phyloP scores from a whole-genome alignment of 306 rosid genomes.

The Corylus avellana region DNA sequence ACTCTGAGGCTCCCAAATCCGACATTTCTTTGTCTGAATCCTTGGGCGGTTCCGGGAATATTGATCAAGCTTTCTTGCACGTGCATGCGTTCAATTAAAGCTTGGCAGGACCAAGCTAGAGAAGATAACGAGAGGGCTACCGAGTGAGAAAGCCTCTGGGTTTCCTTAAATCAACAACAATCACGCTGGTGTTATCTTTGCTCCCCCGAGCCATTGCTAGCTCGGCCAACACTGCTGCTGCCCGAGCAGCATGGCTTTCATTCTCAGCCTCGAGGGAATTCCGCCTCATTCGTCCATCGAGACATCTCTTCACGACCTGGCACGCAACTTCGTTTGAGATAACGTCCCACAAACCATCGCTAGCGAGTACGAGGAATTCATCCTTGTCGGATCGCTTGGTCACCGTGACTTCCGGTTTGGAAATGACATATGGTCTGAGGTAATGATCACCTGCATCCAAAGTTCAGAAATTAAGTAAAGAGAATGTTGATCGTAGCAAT shows the following conservation, averaged over 20 bases:
- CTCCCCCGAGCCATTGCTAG: slow-evolving; percentile 81
- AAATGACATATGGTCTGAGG: slow-evolving; percentile 79
- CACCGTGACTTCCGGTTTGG: slow-evolving; percentile 82
- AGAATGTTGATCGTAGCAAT: neutral
- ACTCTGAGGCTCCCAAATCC: no score
- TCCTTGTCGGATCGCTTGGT: slow-evolving; percentile 62
- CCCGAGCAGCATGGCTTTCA: slow-evolving; percentile 48
- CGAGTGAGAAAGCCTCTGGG: neutral
- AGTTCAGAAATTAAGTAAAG: neutral
- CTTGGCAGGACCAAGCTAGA: neutral
- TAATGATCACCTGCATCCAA: slow-evolving; percentile 63
- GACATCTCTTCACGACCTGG: slow-evolving; percentile 62
- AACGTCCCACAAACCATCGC: slow-evolving; percentile 94
- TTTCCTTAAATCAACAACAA: slow-evolving; percentile 66
- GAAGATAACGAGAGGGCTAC: neutral
- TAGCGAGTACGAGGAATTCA: slow-evolving; percentile 77
- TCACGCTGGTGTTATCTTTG: slow-evolving; percentile 82
- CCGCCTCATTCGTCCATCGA: slow-evolving; percentile 41
- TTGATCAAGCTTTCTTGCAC: neutral
- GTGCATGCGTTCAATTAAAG: no score
- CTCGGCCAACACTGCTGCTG: slow-evolving; percentile 65
- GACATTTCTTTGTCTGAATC: neutral
- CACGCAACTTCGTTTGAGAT: slow-evolving; percentile 67
- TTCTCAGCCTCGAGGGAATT: slow-evolving; percentile 19
- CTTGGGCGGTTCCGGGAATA: neutral